Evolutionary conservation across 1,284 basidiomycete species (phyloP).

Genomic region (Neolentinus lepideus): DNA sequence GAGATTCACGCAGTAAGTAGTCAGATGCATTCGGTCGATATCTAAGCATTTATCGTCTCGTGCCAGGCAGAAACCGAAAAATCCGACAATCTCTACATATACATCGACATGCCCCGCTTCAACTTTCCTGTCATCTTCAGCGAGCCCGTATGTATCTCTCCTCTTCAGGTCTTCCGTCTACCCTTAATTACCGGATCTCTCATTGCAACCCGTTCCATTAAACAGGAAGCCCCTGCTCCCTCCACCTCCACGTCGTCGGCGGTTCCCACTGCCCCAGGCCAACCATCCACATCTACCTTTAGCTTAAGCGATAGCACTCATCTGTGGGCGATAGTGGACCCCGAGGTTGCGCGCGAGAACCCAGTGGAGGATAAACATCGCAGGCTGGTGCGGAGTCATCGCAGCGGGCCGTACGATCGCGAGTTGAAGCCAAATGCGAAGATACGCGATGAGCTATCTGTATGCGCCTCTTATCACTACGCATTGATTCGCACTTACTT

Average conservation of each 20-base stretch:
- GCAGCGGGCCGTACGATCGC: slow-evolving; percentile 90
- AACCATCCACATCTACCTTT: slow-evolving; percentile 43
- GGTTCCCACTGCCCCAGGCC: slow-evolving; percentile 26
- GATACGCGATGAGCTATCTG: slow-evolving; percentile 89
- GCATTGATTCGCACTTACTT: slow-evolving; percentile 1
- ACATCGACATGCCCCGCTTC: slow-evolving; percentile 94
- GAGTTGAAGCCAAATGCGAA: slow-evolving; percentile 97
- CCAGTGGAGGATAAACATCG: slow-evolving; percentile 98
- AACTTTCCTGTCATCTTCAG: slow-evolving; percentile 98
- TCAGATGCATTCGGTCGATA: not conserved
- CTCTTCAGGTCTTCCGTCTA: slow-evolving; percentile 7
- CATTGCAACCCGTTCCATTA: no score
- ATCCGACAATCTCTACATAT: slow-evolving; percentile 86
- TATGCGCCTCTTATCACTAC: slow-evolving; percentile 28
- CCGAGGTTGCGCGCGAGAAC: slow-evolving; percentile 86
- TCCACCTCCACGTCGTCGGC: slow-evolving; percentile 28
- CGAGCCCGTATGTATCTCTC: slow-evolving; percentile 53
- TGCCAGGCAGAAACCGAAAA: slow-evolving; percentile 78
- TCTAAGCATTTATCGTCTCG: not conserved
- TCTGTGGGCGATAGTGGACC: slow-evolving; percentile 89
- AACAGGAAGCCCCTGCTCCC: not conserved
- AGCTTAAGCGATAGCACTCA: slow-evolving; percentile 45
- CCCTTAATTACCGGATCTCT: no score
- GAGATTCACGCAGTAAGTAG: slow-evolving; percentile 77
- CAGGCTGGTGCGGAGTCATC: slow-evolving; percentile 88